Base-by-base conservation (phyloP, 2,329 filamentous ascomycete species). In the Curvularia sp. region DNA sequence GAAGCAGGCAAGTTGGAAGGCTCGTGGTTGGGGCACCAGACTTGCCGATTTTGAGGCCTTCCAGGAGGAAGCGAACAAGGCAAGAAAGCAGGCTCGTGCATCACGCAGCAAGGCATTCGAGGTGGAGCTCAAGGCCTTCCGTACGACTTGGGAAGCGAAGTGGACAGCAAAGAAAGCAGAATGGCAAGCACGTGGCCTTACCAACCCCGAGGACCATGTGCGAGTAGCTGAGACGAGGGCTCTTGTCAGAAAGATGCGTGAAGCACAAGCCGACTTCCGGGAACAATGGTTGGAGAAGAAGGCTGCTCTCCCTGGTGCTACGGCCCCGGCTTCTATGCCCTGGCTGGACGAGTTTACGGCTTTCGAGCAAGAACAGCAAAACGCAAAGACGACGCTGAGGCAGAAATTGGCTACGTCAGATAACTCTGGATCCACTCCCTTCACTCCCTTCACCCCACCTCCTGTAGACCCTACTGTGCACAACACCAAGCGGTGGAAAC, bases 401-500 rank as follows among this genome's bases (percentile, higher is more conserved):
- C 13, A 61, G 36, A 43, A 45, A 46, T 9, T 59, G 5, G 21
- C 34, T 4, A 38, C 34, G 21, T 25, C 41, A 6, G n/a, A 13
- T 18, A 7, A 15, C 4, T 30, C 43, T 10, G 43, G n/a, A 21
- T 47, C 70, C 34, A 55, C 69, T 1, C 47, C 46, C 1, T 72
- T 71, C 25, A 58, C 57, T 9, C 67, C 66, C 18, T 67, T 68
- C 49, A 64, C 49, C n/a, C 65, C 64, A 7, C 65, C 69, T 12
- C 62, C 64, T 19, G 57, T 68, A 53, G 60, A 73, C 54, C 53
- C 59, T 23, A 55, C 49, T 3, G 66, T 66, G 15, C 72, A 71
- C 55, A 69, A 71, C 54, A 66, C 60, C 36, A 67, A 58, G 39
- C 78, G 84, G 69, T 87, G 84, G 81, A 84, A 85, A 69, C 84